Evolutionary conservation across 805 yeast species (phyloP), one percentile per base, ranked within the genome.

Genomic region (Komagataella kurtzmanii): DNA sequence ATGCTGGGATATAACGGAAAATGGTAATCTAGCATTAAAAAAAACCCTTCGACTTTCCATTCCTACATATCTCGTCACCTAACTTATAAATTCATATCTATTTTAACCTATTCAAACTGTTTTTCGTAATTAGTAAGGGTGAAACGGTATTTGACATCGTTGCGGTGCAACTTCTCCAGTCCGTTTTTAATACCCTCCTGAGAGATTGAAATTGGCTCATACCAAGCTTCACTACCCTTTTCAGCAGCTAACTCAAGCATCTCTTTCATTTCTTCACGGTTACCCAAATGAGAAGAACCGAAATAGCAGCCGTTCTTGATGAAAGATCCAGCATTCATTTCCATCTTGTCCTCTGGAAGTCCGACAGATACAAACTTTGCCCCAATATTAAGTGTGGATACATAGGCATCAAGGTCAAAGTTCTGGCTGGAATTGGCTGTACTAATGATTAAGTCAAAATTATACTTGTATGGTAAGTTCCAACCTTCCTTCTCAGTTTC

Each of bases 211-310:
- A 83, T 68, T 23, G 72, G 68, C 66, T 83, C 88, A 50, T 77
- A 73, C 83, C 85, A 80, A 19, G 87, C 80, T 52, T 68, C 71
- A 59, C 83, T 70, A 45, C 72, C 66, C 58, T 81, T 72, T 58
- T 80, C 73, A 18, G 76, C 77, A n/a, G 89, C 85, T 54, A 85
- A 61, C 48, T 80, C 70, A 57, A 86, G 71, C 80, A 86, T 76
- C 57, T 81, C 84, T 48, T 71, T 61, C 58, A 84, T 83, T 67
- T 85, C 90, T 48, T 63, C 65, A 63, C 81, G 79, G 46, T 83
- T 74, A 47, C 81, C 93, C 63, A 76, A 69, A 53, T 72, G 71
- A 12, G 89, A 80, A 7, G 83, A 72, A 50, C 83, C 84, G 54
- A 79, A 68, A 47, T 73, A 67, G 49, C 75, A 65, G 51, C 80